Evolutionary conservation across 139 green algal species (phyloP).

Genomic region (Haematococcus lacustris): DNA sequence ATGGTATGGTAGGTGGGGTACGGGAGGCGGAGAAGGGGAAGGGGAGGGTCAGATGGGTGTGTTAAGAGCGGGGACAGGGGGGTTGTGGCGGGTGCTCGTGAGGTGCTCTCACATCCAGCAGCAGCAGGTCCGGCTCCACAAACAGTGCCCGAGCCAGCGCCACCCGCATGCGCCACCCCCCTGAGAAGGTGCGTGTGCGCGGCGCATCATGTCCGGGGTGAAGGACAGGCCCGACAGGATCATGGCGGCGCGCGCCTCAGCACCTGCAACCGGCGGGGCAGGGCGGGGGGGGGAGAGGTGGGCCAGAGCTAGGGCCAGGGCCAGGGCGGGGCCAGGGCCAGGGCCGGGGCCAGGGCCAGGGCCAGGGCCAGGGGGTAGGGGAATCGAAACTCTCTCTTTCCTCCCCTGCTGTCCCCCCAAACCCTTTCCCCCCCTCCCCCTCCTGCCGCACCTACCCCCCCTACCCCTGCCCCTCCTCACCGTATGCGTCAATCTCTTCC

Average conservation of each 20-base stretch:
- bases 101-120: conserved; percentile 1
- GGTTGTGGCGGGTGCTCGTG: no score
- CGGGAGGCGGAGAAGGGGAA: no score
- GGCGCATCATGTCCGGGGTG: conserved; percentile 54
- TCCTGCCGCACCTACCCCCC: background rate
- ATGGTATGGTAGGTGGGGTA: no score
- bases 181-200: conserved; percentile 64
- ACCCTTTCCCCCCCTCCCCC: background rate
- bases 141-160: conserved; percentile 77
- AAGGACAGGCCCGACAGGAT: conserved; percentile 83
- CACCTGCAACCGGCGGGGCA: no score
- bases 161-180: conserved; percentile 58
- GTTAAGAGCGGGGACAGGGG: no score
- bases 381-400: conserved; percentile 3
- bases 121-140: conserved; percentile 67
- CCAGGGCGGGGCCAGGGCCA: no score
- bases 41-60: no score
- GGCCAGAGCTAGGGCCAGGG: no score
- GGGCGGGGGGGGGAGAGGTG: no score
- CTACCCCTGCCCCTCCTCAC: conserved; percentile 16
- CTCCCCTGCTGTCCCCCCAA: no score
- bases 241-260: conserved; percentile 60
- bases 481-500: conserved; percentile 78
- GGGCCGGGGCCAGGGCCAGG: no score
- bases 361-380: conserved; percentile 17